Evolutionary conservation across 2,329 filamentous ascomycete genomes (phyloP), one percentile per base, ranked within the genome.

Genomic region (Trichoderma atrobrunneum): DNA sequence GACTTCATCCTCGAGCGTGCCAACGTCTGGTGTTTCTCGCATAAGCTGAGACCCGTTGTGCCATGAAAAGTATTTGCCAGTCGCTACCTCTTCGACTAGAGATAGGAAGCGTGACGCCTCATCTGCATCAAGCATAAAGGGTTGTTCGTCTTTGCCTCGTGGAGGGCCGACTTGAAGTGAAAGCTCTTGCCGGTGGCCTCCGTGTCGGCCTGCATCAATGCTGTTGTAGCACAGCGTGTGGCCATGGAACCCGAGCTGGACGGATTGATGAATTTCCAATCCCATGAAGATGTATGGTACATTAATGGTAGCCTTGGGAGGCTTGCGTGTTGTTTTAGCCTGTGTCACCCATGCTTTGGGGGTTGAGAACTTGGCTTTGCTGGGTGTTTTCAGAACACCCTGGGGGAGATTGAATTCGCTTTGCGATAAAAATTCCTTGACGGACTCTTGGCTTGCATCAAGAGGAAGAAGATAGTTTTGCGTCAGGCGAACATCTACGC

Each of bases 101-200:
- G 76, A 67, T 28, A 81, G 64, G 64, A 80, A 82, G 14, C 39
- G 71, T 7, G 73, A 54, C 2, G 66, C 73, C 61, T 70, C 59
- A 12, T 72, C 54, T 1, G 21, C 21, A 21, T 51, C 43, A 21
- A 61, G 54, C 5, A n/a, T 7, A 0, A 21, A 54, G 0, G 36
- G 7, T 1, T 59, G 60, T 7, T 21, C 32, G 16, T 59, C 30
- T 12, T 36, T 14, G 39, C 16, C 12, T 12, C 21, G 28, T 3
- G 65, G 63, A 12, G n/a, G 60, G 3, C 75, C 73, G 18, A 74
- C 71, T 24, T 76, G 72, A 21, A 90, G 81, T 2, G 81, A 83
- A 28, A 90, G 77, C 76, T 87, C 85, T 24, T 85, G 83, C n/a
- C 85, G 82, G 14, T 84, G 84, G 7, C 87, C 87, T 64, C 84